These are phyloP conservation scores for Scutellaria minor DNA, from an alignment of 257 asterid species.

Conservation along the genomic window DNA sequence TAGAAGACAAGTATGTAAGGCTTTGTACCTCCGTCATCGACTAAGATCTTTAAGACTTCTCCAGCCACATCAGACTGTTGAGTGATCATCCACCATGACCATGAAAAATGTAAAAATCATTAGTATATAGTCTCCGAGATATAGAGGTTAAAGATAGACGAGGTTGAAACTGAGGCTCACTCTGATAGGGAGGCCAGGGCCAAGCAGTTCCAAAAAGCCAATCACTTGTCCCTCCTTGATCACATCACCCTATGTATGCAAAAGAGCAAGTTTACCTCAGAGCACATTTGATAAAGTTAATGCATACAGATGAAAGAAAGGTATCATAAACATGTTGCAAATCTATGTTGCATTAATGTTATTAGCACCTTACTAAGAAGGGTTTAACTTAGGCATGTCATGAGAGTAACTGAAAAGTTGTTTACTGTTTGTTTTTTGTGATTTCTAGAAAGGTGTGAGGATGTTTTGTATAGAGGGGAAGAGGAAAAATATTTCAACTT, in stretches of 20 bases:
- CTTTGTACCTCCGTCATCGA: slow-evolving; percentile 71
- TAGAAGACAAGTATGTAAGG: slow-evolving; percentile 17
- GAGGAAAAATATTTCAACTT: not conserved
- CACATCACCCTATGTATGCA: slow-evolving; percentile 66
- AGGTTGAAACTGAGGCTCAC: slow-evolving; percentile 50
- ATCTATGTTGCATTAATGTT: slow-evolving; percentile 1
- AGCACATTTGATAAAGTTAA: slow-evolving; percentile 15
- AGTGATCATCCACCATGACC: slow-evolving; percentile 20
- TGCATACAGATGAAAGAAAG: slow-evolving; percentile 1
- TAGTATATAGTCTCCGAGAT: slow-evolving; percentile 31
- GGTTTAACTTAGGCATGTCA: slow-evolving; percentile 9
- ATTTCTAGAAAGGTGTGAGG: slow-evolving; percentile 5
- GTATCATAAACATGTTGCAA: not conserved
- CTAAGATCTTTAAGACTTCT: slow-evolving; percentile 80
- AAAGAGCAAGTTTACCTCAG: slow-evolving; percentile 16
- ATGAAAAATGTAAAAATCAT: slow-evolving; percentile 26
- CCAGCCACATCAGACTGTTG: slow-evolving; percentile 84
- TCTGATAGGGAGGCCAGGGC: slow-evolving; percentile 64
- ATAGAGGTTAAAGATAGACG: slow-evolving; percentile 7
- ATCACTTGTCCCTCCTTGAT: slow-evolving; percentile 86
- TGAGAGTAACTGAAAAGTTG: slow-evolving; percentile 8
- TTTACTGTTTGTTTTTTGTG: not conserved
- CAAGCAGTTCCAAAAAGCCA: slow-evolving; percentile 77
- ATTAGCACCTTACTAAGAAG: slow-evolving; percentile 7
- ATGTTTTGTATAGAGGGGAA: not conserved